A percentile compares a stretch with the other conserved stretches of the same genome.
phyloP scores from a whole-genome alignment of 1,284 basidiomycete species.

The Sporisorium exsertum region DNA sequence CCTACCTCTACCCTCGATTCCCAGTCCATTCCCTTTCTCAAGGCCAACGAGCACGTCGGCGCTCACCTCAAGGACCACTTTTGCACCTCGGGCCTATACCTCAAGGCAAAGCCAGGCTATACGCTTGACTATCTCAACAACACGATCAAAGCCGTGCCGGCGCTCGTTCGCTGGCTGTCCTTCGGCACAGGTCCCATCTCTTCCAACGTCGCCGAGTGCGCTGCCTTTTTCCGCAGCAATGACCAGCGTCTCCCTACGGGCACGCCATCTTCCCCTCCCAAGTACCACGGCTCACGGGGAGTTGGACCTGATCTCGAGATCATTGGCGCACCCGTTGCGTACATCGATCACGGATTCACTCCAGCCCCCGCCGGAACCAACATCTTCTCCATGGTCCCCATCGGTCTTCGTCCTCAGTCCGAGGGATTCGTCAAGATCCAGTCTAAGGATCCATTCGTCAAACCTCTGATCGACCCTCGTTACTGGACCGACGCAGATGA shows the following conservation, averaged over 20 bases:
- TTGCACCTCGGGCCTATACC: constrained; percentile 13
- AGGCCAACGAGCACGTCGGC: constrained; percentile 32
- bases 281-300: neutral
- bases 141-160: neutral
- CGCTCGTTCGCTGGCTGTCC: neutral
- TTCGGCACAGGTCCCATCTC: neutral
- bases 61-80: constrained; percentile 56
- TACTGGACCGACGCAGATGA: neutral
- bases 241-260: neutral
- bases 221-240: neutral
- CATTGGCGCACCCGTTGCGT: neutral
- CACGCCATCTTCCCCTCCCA: neutral
- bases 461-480: neutral
- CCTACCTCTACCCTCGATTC: constrained; percentile 21
- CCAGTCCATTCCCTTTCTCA: constrained; percentile 10
- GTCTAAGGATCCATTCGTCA: neutral
- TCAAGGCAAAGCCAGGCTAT: neutral
- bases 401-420: neutral
- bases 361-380: neutral
- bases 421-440: neutral
- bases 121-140: constrained; percentile 2
- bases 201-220: neutral
- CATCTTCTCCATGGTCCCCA: neutral
- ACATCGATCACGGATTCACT: neutral
- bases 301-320: neutral